phyloP scores from a whole-genome alignment of 2,329 filamentous ascomycete species.

The Fusarium sp. region DNA sequence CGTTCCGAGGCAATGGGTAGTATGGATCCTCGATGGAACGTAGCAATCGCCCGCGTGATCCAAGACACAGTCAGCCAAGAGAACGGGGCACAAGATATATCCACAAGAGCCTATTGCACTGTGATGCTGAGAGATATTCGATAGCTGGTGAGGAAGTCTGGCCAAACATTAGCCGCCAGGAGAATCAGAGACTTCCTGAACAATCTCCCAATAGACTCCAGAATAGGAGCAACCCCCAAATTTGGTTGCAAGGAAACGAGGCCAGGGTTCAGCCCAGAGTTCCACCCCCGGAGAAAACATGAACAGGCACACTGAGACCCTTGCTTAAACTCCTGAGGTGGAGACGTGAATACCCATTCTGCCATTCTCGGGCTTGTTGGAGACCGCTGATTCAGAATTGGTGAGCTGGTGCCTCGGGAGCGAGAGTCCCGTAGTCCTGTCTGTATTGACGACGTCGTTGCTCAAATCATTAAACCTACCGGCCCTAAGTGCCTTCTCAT shows the following conservation, averaged over 20 bases:
- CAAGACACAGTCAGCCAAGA: constrained; percentile 10
- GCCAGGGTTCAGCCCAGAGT: background rate
- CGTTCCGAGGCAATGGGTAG: constrained; percentile 4
- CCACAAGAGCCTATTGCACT: background rate
- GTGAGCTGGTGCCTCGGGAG: background rate
- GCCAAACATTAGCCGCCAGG: constrained; percentile 8
- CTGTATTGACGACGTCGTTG: background rate
- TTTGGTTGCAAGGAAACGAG: background rate
- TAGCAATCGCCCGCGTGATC: constrained; percentile 4
- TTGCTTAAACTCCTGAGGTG: background rate
- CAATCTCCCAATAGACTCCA: background rate
- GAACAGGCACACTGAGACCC: background rate
- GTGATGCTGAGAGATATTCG: background rate
- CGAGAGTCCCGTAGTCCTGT: background rate
- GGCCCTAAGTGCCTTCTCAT: background rate
- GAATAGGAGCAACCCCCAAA: constrained; percentile 1
- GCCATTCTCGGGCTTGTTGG: background rate
- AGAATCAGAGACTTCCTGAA: background rate
- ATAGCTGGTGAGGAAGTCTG: background rate
- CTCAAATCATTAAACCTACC: background rate
- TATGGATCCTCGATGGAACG: constrained; percentile 8
- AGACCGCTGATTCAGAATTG: background rate
- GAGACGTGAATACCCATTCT: background rate
- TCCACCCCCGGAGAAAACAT: constrained; percentile 4
- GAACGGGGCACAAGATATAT: constrained; percentile 2